These are phyloP conservation scores for Elsinoe australis DNA, from an alignment of 2,329 filamentous ascomycete species.

Conservation along the genomic window DNA sequence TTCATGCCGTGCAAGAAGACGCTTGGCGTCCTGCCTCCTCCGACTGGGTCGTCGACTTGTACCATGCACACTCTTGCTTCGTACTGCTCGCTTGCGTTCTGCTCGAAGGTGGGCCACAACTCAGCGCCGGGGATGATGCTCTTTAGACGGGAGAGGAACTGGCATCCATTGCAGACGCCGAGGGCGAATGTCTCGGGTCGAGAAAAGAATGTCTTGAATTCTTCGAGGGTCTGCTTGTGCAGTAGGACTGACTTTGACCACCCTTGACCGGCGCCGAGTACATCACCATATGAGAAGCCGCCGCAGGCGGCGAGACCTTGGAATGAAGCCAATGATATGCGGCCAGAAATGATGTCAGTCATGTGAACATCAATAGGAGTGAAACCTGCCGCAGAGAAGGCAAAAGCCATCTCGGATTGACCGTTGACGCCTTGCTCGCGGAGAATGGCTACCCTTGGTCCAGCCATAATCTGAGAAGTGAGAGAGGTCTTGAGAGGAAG, in stretches of 20 bases:
- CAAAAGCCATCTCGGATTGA: slow-evolving; percentile 95
- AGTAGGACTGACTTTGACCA: slow-evolving; percentile 93
- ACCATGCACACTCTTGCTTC: slow-evolving; percentile 85
- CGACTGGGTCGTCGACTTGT: slow-evolving; percentile 57
- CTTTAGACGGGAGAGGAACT: slow-evolving; percentile 80
- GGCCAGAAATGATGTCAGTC: slow-evolving; percentile 76
- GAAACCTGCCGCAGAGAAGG: slow-evolving; percentile 86
- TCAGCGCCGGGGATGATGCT: slow-evolving; percentile 76
- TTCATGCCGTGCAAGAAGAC: slow-evolving; percentile 89
- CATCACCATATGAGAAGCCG: slow-evolving; percentile 91
- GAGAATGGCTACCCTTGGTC: slow-evolving; percentile 79
- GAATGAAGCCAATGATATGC: slow-evolving; percentile 73
- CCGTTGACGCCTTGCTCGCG: slow-evolving; percentile 94
- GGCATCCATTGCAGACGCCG: slow-evolving; percentile 95
- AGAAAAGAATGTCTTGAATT: slow-evolving; percentile 80
- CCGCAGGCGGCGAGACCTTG: slow-evolving; percentile 88
- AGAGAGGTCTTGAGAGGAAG: slow-evolving; percentile 60
- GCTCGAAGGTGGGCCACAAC: slow-evolving; percentile 78
- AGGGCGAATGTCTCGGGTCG: slow-evolving; percentile 84
- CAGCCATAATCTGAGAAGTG: slow-evolving; percentile 52
- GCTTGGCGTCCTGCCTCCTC: slow-evolving; percentile 43
- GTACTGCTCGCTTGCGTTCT: slow-evolving; percentile 81
- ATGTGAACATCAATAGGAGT: slow-evolving; percentile 91
- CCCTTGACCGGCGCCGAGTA: slow-evolving; percentile 87
- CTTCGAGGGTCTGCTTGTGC: slow-evolving; percentile 64